Conservation (phyloP, 768 basidiomycete species). For the Mycena galericulata region DNA sequence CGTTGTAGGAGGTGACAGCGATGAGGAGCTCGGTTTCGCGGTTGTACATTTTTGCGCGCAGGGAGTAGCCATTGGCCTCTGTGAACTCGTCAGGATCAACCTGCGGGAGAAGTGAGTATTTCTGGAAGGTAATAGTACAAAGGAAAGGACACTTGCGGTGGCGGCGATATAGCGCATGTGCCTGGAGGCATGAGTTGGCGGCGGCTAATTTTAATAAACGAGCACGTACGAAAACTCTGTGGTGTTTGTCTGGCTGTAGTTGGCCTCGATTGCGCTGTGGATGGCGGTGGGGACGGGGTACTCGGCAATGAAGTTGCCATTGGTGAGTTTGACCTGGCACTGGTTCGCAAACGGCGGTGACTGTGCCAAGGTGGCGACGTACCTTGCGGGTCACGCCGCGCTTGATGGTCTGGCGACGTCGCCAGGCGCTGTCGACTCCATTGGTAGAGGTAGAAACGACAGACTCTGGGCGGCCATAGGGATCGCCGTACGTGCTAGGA, state of each 20-base stretch:
- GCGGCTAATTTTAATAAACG: no score
- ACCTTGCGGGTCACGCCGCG: constrained; percentile 89
- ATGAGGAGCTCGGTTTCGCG: constrained; percentile 94
- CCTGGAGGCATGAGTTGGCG: constrained; percentile 45
- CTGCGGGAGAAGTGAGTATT: no score
- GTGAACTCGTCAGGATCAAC: constrained; percentile 39
- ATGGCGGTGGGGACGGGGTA: constrained; percentile 90
- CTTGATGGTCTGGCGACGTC: constrained; percentile 90
- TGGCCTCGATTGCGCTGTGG: constrained; percentile 82
- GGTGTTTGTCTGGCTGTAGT: constrained; percentile 76
- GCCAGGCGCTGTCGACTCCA: constrained; percentile 71
- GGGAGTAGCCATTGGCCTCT: constrained; percentile 83
- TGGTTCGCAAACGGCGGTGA: background rate
- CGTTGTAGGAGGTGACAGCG: constrained; percentile 94
- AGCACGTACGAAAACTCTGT: constrained; percentile 90
- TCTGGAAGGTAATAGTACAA: no score
- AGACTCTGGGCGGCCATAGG: constrained; percentile 69
- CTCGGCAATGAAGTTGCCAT: constrained; percentile 93
- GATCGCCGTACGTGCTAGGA: constrained; percentile 74
- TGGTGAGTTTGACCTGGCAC: constrained; percentile 82
- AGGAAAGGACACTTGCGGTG: constrained; percentile 51
- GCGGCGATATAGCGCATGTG: constrained; percentile 97
- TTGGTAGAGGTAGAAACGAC: constrained; percentile 65
- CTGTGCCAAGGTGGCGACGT: background rate
- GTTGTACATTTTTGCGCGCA: constrained; percentile 87